phyloP scores from a whole-genome alignment of 805 yeast genomes.

The Yarrowia phangngaensis region DNA sequence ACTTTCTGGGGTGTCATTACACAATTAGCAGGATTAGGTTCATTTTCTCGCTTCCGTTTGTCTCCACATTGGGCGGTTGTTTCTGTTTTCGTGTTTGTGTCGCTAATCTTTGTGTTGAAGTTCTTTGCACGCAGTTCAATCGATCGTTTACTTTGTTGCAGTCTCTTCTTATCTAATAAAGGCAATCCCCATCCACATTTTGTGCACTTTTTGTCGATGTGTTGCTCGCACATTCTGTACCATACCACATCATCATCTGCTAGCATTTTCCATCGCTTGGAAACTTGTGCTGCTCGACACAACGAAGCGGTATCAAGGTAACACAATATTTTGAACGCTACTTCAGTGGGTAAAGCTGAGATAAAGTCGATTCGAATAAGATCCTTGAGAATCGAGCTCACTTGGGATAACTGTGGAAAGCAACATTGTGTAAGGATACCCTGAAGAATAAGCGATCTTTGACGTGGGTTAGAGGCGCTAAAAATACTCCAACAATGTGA shows the following conservation, averaged over 20 bases:
- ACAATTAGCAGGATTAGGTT: neutral
- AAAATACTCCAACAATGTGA: slow-evolving; percentile 81
- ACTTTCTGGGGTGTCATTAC: neutral
- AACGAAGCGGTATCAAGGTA: slow-evolving; percentile 90
- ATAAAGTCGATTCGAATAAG: slow-evolving; percentile 87
- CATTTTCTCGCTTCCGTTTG: slow-evolving; percentile 8
- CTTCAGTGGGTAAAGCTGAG: slow-evolving; percentile 76
- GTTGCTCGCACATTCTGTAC: slow-evolving; percentile 98
- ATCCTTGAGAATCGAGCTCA: slow-evolving; percentile 72
- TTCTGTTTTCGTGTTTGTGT: neutral
- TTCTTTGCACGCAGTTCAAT: slow-evolving; percentile 35
- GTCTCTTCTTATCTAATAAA: slow-evolving; percentile 70
- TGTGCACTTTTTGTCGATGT: slow-evolving; percentile 94
- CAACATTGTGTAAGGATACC: slow-evolving; percentile 89
- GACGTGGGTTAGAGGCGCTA: slow-evolving; percentile 64
- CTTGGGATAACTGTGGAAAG: slow-evolving; percentile 86
- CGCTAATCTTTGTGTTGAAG: neutral
- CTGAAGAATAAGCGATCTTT: slow-evolving; percentile 70
- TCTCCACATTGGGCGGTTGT: neutral
- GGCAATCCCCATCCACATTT: slow-evolving; percentile 99
- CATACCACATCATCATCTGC: slow-evolving; percentile 97
- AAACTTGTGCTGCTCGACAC: slow-evolving; percentile 91
- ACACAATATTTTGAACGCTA: slow-evolving; percentile 78
- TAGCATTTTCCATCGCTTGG: slow-evolving; percentile 75
- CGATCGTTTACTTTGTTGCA: slow-evolving; percentile 37